Conservation (phyloP, 306 rosid genomes). For the Gynostemma pentaphyllum region DNA sequence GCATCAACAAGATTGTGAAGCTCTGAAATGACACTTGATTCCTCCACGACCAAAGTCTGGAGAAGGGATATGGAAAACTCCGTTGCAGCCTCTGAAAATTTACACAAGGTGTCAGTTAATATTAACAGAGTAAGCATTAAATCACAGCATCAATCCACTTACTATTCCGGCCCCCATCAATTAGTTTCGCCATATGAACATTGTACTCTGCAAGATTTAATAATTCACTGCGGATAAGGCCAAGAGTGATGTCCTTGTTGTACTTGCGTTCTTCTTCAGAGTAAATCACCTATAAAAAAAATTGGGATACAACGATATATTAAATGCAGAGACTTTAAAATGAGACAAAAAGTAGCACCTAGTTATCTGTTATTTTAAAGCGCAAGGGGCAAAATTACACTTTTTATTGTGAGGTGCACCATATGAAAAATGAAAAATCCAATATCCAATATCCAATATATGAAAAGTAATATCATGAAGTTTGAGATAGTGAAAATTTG, state of each 20-base stretch:
- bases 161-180: slow-evolving; percentile 98
- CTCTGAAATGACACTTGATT: slow-evolving; percentile 78
- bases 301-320: background rate
- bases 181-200: slow-evolving; percentile 93
- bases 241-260: slow-evolving; percentile 79
- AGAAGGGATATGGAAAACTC: slow-evolving; percentile 83
- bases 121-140: background rate
- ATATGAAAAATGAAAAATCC: too few species aligned
- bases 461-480: too few species aligned
- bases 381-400: too few species aligned
- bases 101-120: slow-evolving; percentile 19
- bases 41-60: slow-evolving; percentile 62
- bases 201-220: slow-evolving; percentile 92
- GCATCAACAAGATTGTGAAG: slow-evolving; percentile 95
- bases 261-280: slow-evolving; percentile 92
- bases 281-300: slow-evolving; percentile 65
- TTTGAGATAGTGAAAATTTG: too few species aligned
- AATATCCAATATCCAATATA: too few species aligned
- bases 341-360: too few species aligned
- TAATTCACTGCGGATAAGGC: slow-evolving; percentile 78
- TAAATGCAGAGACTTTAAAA: slow-evolving; percentile 6
- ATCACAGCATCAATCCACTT: slow-evolving; percentile 22
- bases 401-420: too few species aligned
- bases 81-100: slow-evolving; percentile 67
- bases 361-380: too few species aligned